A percentile compares a stretch with the other conserved stretches of the same genome.
Conservation (phyloP, 192 early-diverging fungal species). For the Glomus cerebriforme region DNA sequence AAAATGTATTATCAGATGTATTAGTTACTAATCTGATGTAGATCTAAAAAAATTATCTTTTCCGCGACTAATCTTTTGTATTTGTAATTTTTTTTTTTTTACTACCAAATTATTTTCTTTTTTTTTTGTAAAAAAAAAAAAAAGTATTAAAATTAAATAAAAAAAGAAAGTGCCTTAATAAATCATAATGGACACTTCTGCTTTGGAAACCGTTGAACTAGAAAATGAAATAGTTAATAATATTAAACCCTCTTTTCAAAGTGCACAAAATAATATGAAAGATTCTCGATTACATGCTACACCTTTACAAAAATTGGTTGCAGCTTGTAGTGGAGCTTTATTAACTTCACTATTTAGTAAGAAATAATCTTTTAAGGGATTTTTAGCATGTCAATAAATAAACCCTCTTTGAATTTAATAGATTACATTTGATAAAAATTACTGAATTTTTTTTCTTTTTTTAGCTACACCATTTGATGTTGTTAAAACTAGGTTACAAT, state of each 20-base stretch:
- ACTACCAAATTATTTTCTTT: too few relatives aligned
- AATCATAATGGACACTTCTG: not conserved
- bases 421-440: constrained; percentile 38
- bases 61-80: too few relatives aligned
- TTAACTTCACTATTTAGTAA: constrained; percentile 79
- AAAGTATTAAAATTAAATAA: too few relatives aligned
- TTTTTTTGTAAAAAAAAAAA: constrained; percentile 31
- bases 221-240: not conserved
- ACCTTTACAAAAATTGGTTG: constrained; percentile 65
- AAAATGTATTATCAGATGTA: too few relatives aligned
- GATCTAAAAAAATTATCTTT: too few relatives aligned
- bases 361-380: constrained; percentile 4
- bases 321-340: constrained; percentile 82
- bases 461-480: constrained; percentile 86
- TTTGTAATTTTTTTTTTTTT: too few relatives aligned
- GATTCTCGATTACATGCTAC: not conserved
- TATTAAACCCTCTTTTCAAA: not conserved
- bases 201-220: not conserved
- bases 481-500: constrained; percentile 85
- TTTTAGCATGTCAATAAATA: not conserved
- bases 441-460: not conserved
- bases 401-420: constrained; percentile 36
- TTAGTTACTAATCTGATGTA: too few relatives aligned
- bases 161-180: not conserved
- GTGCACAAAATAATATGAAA: not conserved